Evolutionary conservation across 768 basidiomycete genomes (phyloP), one percentile per base, ranked within the genome.

Genomic region (Tylopilus felleus): DNA sequence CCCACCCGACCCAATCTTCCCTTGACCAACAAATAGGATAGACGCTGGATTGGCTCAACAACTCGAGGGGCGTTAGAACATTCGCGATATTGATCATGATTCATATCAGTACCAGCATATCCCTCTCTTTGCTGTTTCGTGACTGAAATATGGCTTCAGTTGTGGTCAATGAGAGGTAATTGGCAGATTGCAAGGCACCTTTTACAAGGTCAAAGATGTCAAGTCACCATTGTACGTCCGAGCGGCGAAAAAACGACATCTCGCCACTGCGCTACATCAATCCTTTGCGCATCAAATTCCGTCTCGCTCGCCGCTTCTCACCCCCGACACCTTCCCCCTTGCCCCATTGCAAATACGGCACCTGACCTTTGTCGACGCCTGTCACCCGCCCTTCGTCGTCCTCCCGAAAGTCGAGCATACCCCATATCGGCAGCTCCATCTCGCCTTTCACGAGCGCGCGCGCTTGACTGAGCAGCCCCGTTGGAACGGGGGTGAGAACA

Each of bases 391-490:
- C 75, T 7, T 64, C 60, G 8, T 71, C 75, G 22, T 60, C 70
- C 9, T 67, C 69, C 23, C 74, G 70, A 67, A 84, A 87, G 67
- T 95, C 93, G 47, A 97, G 73, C 85, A 93, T 83, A 0, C 88
- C 93, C 84, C 88, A 88, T 1, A 93, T 74, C 0, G 94, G 94
- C 0, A 97, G 71, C 68, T 95, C 93, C 62, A 94, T 75, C 65
- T 93, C 92, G 8, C 94, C 94, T 68, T 90, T 93, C 43, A 96
- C 83, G 4, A 96, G 57, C 3, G 49, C 21, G 1, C 64, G 62
- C 1, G 66, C 51, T 19, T 53, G 61, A 0, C 63, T 57, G 3
- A 96, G 75, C 1, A 76, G 39, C 0, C 64, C 49, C 0, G 79
- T 70, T 0, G 86, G 83, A 1, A 93, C 56, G 0, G 95, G 92